Evolutionary conservation across 345 rosid species (phyloP), one percentile per base, ranked within the genome.

Genomic region (Pugionium dolabratum): DNA sequence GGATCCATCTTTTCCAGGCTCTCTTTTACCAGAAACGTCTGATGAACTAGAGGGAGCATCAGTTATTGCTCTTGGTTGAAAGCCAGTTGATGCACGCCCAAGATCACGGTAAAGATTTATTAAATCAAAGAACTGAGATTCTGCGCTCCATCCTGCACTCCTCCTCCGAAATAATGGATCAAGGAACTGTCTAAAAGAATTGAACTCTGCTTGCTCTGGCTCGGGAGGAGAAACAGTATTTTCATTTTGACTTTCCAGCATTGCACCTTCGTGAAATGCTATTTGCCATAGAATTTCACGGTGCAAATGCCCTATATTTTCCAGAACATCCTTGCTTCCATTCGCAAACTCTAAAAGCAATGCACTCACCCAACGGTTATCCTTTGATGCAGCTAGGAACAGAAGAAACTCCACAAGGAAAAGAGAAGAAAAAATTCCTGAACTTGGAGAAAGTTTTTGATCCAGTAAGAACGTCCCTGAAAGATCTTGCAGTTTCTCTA

Each of bases 321-420:
- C 90, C 71, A 93, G 78, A 79, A 93, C 96, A 81, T 85, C 91
- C 75, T 86, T 86, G 74, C 94, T 85, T 30, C 79, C 89, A 69
- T 78, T 86, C 57, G 87, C 86, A 79, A 93, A 88, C 75, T 93
- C 98, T 33, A 83, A 57, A 18, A 93, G 94, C 78, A 93, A 78
- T 37, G 98, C 96, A 85, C 80, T 82, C 58, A 93, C 82, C 98
- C 94, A 90, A 33, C 98, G 97, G 73, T 84, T 90, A 72, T 93
- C 98, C 72, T 86, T 90, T 6, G 97, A 86, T 43, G 93, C 96
- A 74, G 94, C 94, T 79, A 93, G 92, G 76, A 90, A 85, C 26
- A 93, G 59, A 66, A 93, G 96, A 75, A 93, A 93, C 80, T 93
- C 98, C 41, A 93, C 82, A 53, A 93, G 90, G 72, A 87, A 90